Percentiles rank a stretch among this genome's conserved stretches.
These are phyloP conservation scores for Talaromyces liani DNA, from an alignment of 495 filamentous ascomycete genomes.

Conservation along the genomic window DNA sequence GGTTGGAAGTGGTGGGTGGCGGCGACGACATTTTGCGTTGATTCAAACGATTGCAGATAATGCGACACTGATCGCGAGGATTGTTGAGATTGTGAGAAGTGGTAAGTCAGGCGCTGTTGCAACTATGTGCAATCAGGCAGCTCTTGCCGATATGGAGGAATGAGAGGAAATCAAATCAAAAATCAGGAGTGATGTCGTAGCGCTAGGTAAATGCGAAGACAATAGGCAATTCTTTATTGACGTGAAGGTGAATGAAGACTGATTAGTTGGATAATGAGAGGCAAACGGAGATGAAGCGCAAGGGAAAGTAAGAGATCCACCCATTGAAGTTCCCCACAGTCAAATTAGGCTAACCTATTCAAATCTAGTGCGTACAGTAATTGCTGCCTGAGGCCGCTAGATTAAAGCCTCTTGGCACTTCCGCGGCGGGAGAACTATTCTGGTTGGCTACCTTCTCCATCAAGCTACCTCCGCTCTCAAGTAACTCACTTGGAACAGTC, in stretches of 20 bases:
- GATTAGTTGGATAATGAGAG: neutral
- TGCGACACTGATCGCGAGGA: neutral
- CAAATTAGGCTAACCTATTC: neutral
- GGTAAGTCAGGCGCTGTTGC: neutral
- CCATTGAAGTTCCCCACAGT: neutral
- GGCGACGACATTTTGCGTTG: constrained; percentile 33
- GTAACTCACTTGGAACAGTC: neutral
- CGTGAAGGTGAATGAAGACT: neutral
- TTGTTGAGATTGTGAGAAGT: neutral
- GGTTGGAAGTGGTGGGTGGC: constrained; percentile 25
- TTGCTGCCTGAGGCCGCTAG: neutral
- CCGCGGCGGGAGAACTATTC: neutral
- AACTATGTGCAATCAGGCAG: neutral
- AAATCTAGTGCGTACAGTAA: neutral
- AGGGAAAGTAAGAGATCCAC: neutral
- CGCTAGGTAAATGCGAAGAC: neutral
- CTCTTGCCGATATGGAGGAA: neutral
- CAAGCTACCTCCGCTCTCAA: neutral
- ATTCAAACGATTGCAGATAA: neutral
- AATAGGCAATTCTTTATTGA: neutral
- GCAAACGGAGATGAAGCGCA: neutral
- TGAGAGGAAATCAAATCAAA: too few relatives aligned
- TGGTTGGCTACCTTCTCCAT: neutral
- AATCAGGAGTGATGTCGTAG: neutral
- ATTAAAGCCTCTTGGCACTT: neutral